phyloP scores from a whole-genome alignment of 345 rosid genomes.

The Adansonia digitata region DNA sequence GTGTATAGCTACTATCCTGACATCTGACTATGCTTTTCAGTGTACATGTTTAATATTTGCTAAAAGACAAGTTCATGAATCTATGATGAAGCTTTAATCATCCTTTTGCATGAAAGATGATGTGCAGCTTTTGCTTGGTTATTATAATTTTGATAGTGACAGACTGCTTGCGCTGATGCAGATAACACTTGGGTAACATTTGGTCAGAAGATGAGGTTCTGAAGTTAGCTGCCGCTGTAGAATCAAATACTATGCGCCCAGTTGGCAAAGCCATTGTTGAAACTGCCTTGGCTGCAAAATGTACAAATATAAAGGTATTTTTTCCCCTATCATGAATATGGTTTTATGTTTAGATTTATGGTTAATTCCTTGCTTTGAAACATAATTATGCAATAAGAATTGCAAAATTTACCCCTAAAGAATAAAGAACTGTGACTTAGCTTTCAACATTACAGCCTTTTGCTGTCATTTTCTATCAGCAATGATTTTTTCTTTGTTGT shows the following conservation, averaged over 20 bases:
- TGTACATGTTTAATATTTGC: background rate
- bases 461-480: background rate
- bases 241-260: conserved; percentile 86
- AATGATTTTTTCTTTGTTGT: background rate
- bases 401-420: background rate
- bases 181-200: conserved; percentile 30
- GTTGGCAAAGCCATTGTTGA: conserved; percentile 89
- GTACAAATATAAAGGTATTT: conserved; percentile 51
- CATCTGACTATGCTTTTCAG: background rate
- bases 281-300: conserved; percentile 58
- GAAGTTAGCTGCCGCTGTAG: conserved; percentile 85
- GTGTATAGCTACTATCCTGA: background rate
- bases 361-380: background rate
- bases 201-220: conserved; percentile 74
- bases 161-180: conserved; percentile 31
- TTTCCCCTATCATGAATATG: conserved; percentile 1
- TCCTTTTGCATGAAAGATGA: background rate
- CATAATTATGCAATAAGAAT: background rate
- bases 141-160: conserved; percentile 2
- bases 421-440: background rate
- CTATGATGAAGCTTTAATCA: background rate
- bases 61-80: background rate
- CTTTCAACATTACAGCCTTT: background rate
- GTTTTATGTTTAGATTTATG: background rate
- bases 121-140: background rate